Evolutionary conservation across 495 filamentous ascomycete species (phyloP).

Genomic region (Umbilicaria muhlenbergii): DNA sequence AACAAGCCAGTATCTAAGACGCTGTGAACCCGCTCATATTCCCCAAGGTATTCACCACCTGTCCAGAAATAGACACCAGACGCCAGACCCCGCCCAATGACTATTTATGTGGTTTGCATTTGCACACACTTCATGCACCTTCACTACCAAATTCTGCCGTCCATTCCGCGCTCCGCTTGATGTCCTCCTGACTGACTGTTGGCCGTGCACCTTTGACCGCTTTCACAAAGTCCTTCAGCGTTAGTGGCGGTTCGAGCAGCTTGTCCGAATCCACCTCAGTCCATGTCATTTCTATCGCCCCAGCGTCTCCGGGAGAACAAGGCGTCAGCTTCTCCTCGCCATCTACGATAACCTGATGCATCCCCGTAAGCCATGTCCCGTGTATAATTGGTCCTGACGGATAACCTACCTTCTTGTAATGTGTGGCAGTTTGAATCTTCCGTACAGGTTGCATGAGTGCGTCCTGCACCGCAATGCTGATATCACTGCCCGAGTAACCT

Average conservation of each 20-base stretch:
- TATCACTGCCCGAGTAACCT: slow-evolving; percentile 91
- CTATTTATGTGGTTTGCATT: no score
- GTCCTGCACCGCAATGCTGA: slow-evolving; percentile 91
- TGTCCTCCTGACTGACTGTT: slow-evolving; percentile 75
- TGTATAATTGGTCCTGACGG: background rate
- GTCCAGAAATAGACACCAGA: no score
- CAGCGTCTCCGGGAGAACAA: slow-evolving; percentile 79
- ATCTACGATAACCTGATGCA: slow-evolving; percentile 49
- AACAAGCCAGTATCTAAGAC: no score
- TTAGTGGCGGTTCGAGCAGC: slow-evolving; percentile 72
- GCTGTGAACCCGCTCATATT: no score
- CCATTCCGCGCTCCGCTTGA: slow-evolving; percentile 79
- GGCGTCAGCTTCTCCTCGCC: slow-evolving; percentile 71
- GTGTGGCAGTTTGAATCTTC: slow-evolving; percentile 95
- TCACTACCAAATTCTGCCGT: slow-evolving; percentile 95
- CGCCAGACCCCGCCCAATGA: no score
- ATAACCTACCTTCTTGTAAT: slow-evolving; percentile 76
- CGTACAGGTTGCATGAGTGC: slow-evolving; percentile 95
- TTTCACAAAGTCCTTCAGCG: slow-evolving; percentile 85
- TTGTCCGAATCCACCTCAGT: slow-evolving; percentile 66
- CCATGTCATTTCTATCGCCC: slow-evolving; percentile 89
- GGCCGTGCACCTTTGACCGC: slow-evolving; percentile 77
- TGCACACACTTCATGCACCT: slow-evolving; percentile 33
- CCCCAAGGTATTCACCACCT: no score
- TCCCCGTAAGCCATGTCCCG: slow-evolving; percentile 1